Evolutionary conservation across 2,329 filamentous ascomycete genomes (phyloP).

Genomic region (Alternaria rosae): DNA sequence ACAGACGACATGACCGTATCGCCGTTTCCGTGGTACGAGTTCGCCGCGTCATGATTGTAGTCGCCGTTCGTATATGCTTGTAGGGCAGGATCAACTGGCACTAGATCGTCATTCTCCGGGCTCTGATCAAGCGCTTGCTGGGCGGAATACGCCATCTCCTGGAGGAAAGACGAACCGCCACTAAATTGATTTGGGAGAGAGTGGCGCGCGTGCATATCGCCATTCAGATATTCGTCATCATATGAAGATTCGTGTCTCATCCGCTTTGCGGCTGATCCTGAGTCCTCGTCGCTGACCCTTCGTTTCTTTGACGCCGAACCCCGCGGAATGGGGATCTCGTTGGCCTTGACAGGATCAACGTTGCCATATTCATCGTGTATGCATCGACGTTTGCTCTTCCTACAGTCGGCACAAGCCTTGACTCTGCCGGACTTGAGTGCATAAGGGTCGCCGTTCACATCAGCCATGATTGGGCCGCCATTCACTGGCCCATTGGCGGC

Average conservation of each 20-base stretch:
- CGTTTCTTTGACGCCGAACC: conserved; percentile 65
- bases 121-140: conserved; percentile 36
- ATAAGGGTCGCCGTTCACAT: conserved; percentile 47
- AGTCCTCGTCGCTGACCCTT: conserved; percentile 49
- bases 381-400: conserved; percentile 73
- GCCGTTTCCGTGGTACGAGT: conserved; percentile 25
- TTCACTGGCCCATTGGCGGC: conserved; percentile 32
- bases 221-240: conserved; percentile 31
- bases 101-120: conserved; percentile 29
- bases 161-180: conserved; percentile 28
- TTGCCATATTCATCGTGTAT: conserved; percentile 71
- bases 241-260: conserved; percentile 40
- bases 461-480: conserved; percentile 43
- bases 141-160: conserved; percentile 40
- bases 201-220: conserved; percentile 33
- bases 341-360: conserved; percentile 69
- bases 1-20: conserved; percentile 46
- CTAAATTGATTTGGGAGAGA: conserved; percentile 31
- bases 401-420: conserved; percentile 71
- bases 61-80: conserved; percentile 31
- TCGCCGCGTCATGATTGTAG: conserved; percentile 21
- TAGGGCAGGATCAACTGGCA: conserved; percentile 41
- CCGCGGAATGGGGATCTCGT: conserved; percentile 67
- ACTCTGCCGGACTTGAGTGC: conserved; percentile 65
- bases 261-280: conserved; percentile 29